A percentile compares a stretch with the other conserved stretches of the same genome.
Evolutionary conservation across 495 filamentous ascomycete species (phyloP).

Genomic region (Neurospora sp.): DNA sequence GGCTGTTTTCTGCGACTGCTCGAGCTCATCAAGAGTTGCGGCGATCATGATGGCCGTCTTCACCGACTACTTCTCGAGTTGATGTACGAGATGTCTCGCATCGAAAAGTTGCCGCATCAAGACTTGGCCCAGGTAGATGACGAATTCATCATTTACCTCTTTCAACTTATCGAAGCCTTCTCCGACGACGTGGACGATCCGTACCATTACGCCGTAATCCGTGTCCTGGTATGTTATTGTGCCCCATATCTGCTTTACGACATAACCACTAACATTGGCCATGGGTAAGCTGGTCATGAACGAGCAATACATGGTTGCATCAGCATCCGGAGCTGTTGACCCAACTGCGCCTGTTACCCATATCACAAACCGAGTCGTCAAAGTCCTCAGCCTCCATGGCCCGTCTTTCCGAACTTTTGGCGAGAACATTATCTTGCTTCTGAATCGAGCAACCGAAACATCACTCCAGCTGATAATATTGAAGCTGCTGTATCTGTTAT

Average conservation of each 20-base stretch:
- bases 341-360: conserved; percentile 34
- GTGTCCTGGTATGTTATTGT: conserved; percentile 61
- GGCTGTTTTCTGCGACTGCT: conserved; percentile 73
- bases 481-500: conserved; percentile 89
- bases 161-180: conserved; percentile 77
- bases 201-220: conserved; percentile 91
- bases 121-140: conserved; percentile 80
- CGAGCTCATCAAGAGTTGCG: conserved; percentile 62
- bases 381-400: conserved; percentile 70
- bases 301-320: conserved; percentile 92
- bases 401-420: conserved; percentile 85
- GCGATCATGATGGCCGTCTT: conserved; percentile 54
- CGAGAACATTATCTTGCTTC: conserved; percentile 90
- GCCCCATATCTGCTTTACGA: background rate
- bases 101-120: conserved; percentile 67
- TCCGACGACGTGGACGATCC: conserved; percentile 88
- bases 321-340: conserved; percentile 46
- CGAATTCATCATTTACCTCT: conserved; percentile 71
- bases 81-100: conserved; percentile 93
- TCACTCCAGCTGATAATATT: conserved; percentile 88
- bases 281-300: conserved; percentile 73
- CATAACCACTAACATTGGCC: background rate
- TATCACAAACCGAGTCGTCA: conserved; percentile 91
- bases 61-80: conserved; percentile 79
- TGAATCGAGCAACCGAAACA: conserved; percentile 93